Evolutionary conservation across 805 yeast genomes (phyloP).

Genomic region (Sugiyamaella valdiviana): DNA sequence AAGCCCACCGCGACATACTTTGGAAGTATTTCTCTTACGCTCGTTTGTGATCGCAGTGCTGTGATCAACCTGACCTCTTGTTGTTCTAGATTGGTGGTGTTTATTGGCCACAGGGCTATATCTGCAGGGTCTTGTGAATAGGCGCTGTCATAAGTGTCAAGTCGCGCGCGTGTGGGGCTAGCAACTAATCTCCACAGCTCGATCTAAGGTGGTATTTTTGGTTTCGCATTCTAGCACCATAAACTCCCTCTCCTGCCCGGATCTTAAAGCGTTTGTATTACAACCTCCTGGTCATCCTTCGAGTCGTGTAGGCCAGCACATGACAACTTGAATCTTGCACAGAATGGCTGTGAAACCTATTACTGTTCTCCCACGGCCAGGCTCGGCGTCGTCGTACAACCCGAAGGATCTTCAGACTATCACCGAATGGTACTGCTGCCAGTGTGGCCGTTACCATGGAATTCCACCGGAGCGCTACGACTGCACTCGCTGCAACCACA

Average conservation of each 20-base stretch:
- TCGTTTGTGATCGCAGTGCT: neutral
- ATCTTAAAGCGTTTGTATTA: no score
- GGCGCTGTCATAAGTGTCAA: no score
- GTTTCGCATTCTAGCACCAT: neutral
- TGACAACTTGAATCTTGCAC: no score
- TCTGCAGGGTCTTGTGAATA: no score
- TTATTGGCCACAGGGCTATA: no score
- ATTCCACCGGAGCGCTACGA: conserved; percentile 26
- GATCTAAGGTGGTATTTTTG: neutral
- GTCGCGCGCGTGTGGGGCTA: neutral
- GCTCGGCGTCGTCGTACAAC: conserved; percentile 6
- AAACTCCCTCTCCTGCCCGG: no score
- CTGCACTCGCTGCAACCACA: conserved; percentile 29
- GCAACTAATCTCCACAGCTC: neutral
- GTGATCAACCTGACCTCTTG: no score
- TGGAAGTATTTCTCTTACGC: neutral
- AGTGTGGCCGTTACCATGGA: conserved; percentile 29
- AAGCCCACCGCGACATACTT: neutral
- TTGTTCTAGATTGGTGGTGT: no score
- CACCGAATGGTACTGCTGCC: conserved; percentile 34
- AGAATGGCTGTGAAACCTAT: neutral
- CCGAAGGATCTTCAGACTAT: conserved; percentile 24
- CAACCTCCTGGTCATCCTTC: no score
- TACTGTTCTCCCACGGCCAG: neutral
- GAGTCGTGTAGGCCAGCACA: no score